phyloP scores from a whole-genome alignment of 306 rosid genomes.

The Dalbergia oliveri region DNA sequence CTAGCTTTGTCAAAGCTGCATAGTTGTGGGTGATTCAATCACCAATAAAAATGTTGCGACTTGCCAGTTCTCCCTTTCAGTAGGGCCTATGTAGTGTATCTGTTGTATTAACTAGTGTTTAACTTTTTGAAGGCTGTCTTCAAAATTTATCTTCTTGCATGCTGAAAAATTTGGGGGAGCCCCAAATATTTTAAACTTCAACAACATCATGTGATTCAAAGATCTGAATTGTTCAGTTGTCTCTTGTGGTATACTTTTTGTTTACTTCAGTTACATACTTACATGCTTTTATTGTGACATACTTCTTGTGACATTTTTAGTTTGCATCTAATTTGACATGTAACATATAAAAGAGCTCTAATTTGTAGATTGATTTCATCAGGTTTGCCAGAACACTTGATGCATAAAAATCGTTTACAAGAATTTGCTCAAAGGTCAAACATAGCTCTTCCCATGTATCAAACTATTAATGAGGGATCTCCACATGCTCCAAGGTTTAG shows the following conservation, averaged over 20 bases:
- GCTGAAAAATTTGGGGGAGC: background rate
- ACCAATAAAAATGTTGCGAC: background rate
- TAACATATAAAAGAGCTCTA: background rate
- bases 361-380: conserved; percentile 24
- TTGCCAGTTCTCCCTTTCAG: background rate
- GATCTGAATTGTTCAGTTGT: background rate
- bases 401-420: conserved; percentile 52
- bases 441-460: conserved; percentile 47
- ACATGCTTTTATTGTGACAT: background rate
- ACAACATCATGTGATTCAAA: background rate
- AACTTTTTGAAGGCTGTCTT: background rate
- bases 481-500: conserved; percentile 44
- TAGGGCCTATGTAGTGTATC: no score
- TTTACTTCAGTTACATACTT: background rate
- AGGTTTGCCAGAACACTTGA: conserved; percentile 20
- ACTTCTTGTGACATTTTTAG: background rate
- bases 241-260: background rate
- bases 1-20: background rate
- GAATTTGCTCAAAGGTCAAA: conserved; percentile 40
- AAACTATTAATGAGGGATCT: conserved; percentile 49
- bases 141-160: background rate
- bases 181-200: background rate
- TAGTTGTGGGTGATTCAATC: background rate
- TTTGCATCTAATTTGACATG: background rate
- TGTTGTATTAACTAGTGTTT: background rate